These are phyloP conservation scores for Candida ovalis DNA, from an alignment of 805 yeast species.

Conservation along the genomic window DNA sequence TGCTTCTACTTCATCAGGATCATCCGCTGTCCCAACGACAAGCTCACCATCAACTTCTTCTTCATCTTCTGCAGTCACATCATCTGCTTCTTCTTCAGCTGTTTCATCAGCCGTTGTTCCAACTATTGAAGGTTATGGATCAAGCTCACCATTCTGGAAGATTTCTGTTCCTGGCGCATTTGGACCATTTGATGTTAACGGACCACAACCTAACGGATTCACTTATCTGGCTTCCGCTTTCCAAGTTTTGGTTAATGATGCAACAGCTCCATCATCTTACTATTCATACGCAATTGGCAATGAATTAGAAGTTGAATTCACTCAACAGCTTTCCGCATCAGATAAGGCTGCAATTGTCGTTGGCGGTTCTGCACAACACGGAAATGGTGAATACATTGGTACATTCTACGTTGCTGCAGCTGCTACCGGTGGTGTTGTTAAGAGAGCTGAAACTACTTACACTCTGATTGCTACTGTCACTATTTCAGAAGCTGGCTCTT, in stretches of 20 bases:
- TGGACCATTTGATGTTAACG: background rate
- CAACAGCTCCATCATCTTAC: background rate
- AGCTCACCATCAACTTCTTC: background rate
- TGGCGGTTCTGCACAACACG: background rate
- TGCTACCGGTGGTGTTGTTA: constrained; percentile 3
- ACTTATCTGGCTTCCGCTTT: background rate
- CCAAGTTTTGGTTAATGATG: background rate
- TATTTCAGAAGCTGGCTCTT: constrained; percentile 10
- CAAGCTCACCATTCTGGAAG: background rate
- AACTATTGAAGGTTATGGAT: background rate
- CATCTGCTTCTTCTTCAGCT: constrained; percentile 1
- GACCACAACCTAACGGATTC: background rate
- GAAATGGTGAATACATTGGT: background rate
- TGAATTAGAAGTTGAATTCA: background rate
- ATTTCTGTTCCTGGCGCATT: background rate
- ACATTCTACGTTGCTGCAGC: constrained; percentile 8
- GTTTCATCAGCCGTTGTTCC: constrained; percentile 1
- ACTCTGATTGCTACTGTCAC: constrained; percentile 8
- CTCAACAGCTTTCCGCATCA: background rate
- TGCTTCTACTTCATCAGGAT: background rate
- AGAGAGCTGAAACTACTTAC: constrained; percentile 5
- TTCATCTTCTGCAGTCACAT: constrained; percentile 3
- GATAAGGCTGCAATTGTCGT: background rate
- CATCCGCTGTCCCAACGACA: constrained; percentile 1
- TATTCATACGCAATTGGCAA: background rate